A percentile compares a stretch with the other conserved stretches of the same genome.
phyloP scores from a whole-genome alignment of 2,329 filamentous ascomycete genomes.

The Epichloe sp. region DNA sequence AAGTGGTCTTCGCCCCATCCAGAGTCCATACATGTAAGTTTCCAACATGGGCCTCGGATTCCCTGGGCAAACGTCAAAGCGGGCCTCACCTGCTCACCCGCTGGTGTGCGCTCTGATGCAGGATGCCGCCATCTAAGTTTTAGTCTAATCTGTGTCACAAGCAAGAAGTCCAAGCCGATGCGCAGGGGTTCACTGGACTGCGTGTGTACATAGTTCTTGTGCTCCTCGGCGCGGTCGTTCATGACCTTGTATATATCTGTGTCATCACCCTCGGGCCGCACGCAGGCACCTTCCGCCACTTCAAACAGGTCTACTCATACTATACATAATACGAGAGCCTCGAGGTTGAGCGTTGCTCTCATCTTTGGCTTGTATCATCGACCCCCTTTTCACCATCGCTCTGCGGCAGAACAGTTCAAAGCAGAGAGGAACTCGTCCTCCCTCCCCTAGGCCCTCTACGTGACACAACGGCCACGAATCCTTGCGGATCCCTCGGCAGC shows the following conservation, averaged over 20 bases:
- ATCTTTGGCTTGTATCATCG: background rate
- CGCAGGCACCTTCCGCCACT: background rate
- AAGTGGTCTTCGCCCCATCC: background rate
- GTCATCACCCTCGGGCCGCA: background rate
- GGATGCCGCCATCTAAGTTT: conserved; percentile 3
- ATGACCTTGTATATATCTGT: conserved; percentile 1
- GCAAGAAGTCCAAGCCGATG: background rate
- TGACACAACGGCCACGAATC: background rate
- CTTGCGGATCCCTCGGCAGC: background rate
- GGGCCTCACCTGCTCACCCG: background rate
- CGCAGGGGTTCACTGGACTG: background rate
- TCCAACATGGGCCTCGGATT: background rate
- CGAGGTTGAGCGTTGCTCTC: background rate
- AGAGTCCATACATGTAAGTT: background rate
- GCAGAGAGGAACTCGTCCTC: too few relatives aligned
- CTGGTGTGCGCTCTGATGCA: conserved; percentile 5
- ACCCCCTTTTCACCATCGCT: background rate
- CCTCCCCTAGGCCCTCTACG: background rate
- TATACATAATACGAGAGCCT: background rate
- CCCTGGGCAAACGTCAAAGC: background rate
- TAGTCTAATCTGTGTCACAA: conserved; percentile 2
- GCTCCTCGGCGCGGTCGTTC: background rate
- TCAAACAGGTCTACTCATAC: too few relatives aligned
- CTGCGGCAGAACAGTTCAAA: background rate
- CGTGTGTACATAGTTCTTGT: background rate